phyloP scores from a whole-genome alignment of 208 protist species.

The Naegleria lovaniensis region DNA sequence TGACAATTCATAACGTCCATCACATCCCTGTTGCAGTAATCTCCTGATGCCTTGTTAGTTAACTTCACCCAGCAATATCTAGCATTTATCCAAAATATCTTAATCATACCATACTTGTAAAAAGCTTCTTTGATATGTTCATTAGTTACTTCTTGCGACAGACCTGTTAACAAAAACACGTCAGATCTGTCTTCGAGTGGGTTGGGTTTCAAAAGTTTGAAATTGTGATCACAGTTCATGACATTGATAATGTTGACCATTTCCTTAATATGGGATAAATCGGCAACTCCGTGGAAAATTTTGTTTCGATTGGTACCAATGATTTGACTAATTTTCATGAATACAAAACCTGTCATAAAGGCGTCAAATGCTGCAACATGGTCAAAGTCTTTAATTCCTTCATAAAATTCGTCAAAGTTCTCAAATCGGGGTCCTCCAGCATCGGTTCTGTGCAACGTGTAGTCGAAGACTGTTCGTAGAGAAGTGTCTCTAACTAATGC shows the following conservation, averaged over 20 bases:
- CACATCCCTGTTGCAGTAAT: background rate
- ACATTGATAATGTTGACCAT: background rate
- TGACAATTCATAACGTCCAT: background rate
- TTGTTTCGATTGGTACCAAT: background rate
- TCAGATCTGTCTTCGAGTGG: background rate
- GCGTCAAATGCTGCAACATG: background rate
- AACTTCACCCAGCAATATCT: background rate
- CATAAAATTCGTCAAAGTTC: background rate
- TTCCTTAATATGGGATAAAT: background rate
- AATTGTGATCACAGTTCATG: background rate
- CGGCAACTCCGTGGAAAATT: background rate
- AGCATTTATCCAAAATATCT: background rate
- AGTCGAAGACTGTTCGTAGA: background rate
- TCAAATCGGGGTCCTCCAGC: too few species aligned
- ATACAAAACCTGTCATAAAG: slow-evolving; percentile 19
- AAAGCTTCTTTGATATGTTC: background rate
- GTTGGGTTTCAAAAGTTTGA: background rate
- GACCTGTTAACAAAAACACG: background rate
- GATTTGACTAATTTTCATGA: background rate
- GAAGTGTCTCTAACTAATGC: background rate
- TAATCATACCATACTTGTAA: background rate
- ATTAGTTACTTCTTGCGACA: background rate
- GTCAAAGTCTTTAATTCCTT: background rate
- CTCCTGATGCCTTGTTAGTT: background rate
- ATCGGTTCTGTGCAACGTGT: too few species aligned